Conservation (phyloP, 2,329 filamentous ascomycete genomes). For the Colletotrichum shisoi region DNA sequence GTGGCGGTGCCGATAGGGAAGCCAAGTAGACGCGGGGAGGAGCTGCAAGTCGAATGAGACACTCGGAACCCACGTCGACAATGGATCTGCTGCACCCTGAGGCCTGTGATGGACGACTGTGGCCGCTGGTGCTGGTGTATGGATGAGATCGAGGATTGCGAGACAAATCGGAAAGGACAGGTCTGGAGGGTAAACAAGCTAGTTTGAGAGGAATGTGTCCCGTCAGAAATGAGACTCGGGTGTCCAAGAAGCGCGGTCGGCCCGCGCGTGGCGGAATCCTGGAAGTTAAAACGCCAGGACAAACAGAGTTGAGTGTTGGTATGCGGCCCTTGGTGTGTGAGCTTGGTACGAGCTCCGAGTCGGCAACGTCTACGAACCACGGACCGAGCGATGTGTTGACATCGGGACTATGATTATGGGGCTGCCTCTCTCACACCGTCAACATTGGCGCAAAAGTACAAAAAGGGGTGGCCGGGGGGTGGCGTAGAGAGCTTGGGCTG, state of each 20-base stretch:
- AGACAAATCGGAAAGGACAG: background rate
- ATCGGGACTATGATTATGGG: background rate
- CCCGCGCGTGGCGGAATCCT: background rate
- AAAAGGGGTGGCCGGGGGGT: too few relatives aligned
- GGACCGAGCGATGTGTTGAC: background rate
- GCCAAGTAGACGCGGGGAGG: conserved; percentile 45
- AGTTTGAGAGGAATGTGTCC: background rate
- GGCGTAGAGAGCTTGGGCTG: background rate
- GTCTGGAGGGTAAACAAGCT: background rate
- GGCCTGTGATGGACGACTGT: background rate
- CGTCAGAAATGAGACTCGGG: background rate
- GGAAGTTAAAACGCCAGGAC: background rate
- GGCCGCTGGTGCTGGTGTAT: conserved; percentile 11
- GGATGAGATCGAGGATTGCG: background rate
- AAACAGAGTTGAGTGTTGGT: background rate
- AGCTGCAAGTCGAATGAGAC: conserved; percentile 46
- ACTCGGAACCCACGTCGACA: conserved; percentile 44
- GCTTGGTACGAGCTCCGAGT: background rate
- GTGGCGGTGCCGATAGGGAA: conserved; percentile 46
- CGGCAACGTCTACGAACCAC: background rate
- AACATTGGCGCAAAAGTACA: background rate
- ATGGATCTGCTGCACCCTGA: conserved; percentile 25
- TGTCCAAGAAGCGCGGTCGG: background rate
- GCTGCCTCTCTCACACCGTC: background rate
- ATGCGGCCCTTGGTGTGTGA: background rate